phyloP scores from a whole-genome alignment of 441 rosid species.

The Gossypium davidsonii region DNA sequence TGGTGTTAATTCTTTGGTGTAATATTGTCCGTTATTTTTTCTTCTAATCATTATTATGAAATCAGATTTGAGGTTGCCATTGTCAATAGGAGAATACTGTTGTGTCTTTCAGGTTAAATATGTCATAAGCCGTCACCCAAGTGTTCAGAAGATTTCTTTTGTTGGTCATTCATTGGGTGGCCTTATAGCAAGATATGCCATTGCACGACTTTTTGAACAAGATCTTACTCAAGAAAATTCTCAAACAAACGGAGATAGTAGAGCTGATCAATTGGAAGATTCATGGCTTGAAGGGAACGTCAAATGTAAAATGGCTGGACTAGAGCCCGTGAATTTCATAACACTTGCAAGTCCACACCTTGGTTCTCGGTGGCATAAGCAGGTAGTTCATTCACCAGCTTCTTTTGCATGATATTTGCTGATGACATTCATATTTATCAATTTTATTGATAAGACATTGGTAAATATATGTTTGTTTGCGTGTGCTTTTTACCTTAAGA shows the following conservation, averaged over 20 bases:
- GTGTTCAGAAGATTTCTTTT: slow-evolving; percentile 63
- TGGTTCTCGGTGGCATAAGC: slow-evolving; percentile 83
- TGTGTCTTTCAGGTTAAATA: slow-evolving; percentile 54
- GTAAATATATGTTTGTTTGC: neutral
- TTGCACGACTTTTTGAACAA: slow-evolving; percentile 59
- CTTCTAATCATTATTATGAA: neutral
- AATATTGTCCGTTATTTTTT: neutral
- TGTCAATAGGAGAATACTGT: slow-evolving; percentile 1
- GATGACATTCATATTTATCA: neutral
- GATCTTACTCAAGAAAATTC: slow-evolving; percentile 27
- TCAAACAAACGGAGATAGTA: slow-evolving; percentile 30
- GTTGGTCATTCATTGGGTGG: slow-evolving; percentile 90
- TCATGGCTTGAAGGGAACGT: slow-evolving; percentile 25
- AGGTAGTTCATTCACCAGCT: slow-evolving; percentile 37
- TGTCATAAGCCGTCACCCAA: slow-evolving; percentile 47
- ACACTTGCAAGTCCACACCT: slow-evolving; percentile 89
- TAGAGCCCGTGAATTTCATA: slow-evolving; percentile 76
- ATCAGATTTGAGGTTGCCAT: slow-evolving; percentile 13
- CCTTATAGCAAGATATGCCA: slow-evolving; percentile 74
- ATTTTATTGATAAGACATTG: neutral
- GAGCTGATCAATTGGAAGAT: slow-evolving; percentile 26
- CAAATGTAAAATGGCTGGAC: slow-evolving; percentile 58
- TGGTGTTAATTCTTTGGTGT: neutral
- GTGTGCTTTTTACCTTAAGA: neutral
- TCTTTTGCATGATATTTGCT: neutral